Conservation (phyloP, 1,284 basidiomycete genomes). For the Ganoderma lingzhi region DNA sequence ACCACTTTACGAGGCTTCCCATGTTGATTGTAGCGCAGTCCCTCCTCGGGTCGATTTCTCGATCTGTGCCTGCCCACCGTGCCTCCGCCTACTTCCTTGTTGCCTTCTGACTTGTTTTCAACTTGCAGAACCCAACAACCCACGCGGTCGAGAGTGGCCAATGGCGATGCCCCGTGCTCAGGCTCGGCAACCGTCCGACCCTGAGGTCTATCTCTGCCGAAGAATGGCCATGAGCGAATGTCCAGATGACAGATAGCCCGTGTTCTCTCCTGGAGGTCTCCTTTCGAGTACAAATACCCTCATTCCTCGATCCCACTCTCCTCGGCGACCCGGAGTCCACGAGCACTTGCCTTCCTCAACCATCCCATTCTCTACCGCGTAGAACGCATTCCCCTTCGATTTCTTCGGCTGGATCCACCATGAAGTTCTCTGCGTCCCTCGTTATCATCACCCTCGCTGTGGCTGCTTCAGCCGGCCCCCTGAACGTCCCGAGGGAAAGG, state of each 20-base stretch:
- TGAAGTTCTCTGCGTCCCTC: constrained; percentile 34
- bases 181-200: neutral
- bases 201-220: neutral
- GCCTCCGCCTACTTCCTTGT: neutral
- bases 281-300: constrained; percentile 2
- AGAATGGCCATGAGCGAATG: neutral
- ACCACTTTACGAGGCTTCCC: neutral
- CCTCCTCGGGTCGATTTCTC: neutral
- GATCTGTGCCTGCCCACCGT: neutral
- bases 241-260: neutral
- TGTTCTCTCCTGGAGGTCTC: neutral
- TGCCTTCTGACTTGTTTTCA: constrained; percentile 1
- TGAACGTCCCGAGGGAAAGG: constrained; percentile 41
- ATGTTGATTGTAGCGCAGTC: constrained; percentile 3
- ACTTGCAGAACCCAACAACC: neutral
- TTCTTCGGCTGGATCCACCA: constrained; percentile 9
- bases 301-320: neutral
- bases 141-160: neutral
- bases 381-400: constrained; percentile 14
- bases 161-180: neutral
- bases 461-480: constrained; percentile 47
- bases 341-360: constrained; percentile 14
- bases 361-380: constrained; percentile 13
- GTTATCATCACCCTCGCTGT: constrained; percentile 42
- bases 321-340: constrained; percentile 32